Evolutionary conservation across 768 basidiomycete species (phyloP).

Genomic region (Chalciporus chontae): DNA sequence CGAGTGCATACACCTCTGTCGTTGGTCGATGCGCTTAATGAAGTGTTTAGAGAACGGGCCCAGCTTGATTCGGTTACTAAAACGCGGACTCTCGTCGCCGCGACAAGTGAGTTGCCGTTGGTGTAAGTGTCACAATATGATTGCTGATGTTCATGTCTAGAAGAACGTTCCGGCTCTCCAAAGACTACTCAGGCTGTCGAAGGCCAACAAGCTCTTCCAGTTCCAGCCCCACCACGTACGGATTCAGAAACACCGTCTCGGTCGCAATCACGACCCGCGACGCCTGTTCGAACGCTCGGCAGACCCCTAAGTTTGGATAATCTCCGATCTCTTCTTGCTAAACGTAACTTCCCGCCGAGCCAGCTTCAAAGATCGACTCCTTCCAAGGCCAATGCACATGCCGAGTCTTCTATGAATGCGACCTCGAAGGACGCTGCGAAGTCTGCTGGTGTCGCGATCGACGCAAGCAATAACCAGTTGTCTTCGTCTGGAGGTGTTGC

Average conservation of each 20-base stretch:
- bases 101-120: background rate
- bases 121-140: background rate
- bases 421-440: background rate
- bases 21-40: slow-evolving; percentile 21
- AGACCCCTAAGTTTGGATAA: slow-evolving; percentile 16
- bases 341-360: background rate
- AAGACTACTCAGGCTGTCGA: background rate
- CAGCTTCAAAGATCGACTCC: background rate
- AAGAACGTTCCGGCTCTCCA: background rate
- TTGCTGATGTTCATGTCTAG: slow-evolving; percentile 2
- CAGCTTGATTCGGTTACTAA: background rate
- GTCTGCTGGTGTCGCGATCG: background rate
- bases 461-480: background rate
- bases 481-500: background rate
- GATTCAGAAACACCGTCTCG: background rate
- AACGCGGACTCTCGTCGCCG: background rate
- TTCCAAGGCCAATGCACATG: background rate
- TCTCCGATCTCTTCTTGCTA: slow-evolving; percentile 15
- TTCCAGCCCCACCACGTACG: background rate
- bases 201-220: background rate
- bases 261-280: background rate
- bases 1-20: slow-evolving; percentile 12
- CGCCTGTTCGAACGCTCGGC: background rate
- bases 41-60: slow-evolving; percentile 10
- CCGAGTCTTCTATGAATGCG: background rate